A percentile compares a stretch with the other conserved stretches of the same genome.
Conservation (phyloP, 257 asterid genomes). For the Eucommia ulmoides region DNA sequence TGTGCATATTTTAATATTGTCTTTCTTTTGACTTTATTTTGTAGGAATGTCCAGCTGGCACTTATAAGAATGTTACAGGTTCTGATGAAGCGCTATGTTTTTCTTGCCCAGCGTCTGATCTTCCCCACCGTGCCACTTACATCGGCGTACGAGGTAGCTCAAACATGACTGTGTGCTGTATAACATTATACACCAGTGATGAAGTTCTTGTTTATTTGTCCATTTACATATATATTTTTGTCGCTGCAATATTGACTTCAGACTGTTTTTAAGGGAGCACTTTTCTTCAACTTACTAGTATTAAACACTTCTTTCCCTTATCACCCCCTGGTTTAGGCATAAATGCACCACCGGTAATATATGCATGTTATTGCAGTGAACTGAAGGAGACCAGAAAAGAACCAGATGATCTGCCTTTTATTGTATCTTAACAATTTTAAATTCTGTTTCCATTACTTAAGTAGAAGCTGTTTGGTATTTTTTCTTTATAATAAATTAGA, state of each 20-base stretch:
- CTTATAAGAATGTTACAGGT: conserved; percentile 85
- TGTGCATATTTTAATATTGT: conserved; percentile 4
- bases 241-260: neutral
- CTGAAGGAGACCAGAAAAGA: too few relatives aligned
- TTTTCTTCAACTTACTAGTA: neutral
- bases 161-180: neutral
- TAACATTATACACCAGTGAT: neutral
- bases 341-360: too few relatives aligned
- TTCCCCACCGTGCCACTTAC: conserved; percentile 82
- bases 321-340: too few relatives aligned
- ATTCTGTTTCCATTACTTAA: too few relatives aligned
- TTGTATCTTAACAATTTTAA: too few relatives aligned
- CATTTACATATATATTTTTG: neutral
- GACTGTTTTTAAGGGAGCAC: neutral
- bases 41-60: conserved; percentile 94
- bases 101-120: conserved; percentile 65
- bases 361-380: too few relatives aligned
- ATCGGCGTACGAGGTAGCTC: conserved; percentile 65
- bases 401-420: too few relatives aligned
- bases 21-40: conserved; percentile 12
- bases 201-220: neutral
- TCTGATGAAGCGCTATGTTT: conserved; percentile 71
- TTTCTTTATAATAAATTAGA: neutral
- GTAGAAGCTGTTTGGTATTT: neutral
- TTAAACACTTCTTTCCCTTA: neutral